Percentiles rank a stretch among this genome's conserved stretches.
Evolutionary conservation across 2,329 filamentous ascomycete species (phyloP).

Genomic region (Arthrobotrys entomopaga): DNA sequence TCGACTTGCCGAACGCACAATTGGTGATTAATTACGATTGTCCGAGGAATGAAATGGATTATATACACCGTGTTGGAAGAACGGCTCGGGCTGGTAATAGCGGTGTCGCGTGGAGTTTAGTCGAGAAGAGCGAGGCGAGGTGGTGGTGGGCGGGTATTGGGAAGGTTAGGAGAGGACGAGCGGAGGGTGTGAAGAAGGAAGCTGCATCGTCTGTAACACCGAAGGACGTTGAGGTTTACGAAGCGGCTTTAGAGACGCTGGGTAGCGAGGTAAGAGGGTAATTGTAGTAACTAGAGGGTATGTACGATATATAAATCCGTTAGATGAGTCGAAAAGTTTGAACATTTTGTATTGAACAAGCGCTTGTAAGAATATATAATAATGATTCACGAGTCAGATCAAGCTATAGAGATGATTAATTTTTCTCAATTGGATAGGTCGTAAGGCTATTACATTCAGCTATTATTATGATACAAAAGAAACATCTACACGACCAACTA

Average conservation of each 20-base stretch:
- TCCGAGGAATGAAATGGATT: conserved; percentile 80
- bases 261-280: conserved; percentile 69
- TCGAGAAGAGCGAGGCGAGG: conserved; percentile 81
- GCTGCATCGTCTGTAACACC: conserved; percentile 3
- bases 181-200: conserved; percentile 64
- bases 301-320: conserved; percentile 21
- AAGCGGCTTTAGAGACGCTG: conserved; percentile 66
- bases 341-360: neutral
- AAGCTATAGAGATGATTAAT: too few relatives aligned
- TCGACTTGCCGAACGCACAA: conserved; percentile 80
- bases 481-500: too few relatives aligned
- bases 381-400: neutral
- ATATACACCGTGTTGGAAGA: conserved; percentile 90
- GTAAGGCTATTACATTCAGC: too few relatives aligned
- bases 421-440: too few relatives aligned
- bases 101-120: conserved; percentile 86
- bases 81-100: conserved; percentile 82
- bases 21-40: conserved; percentile 96
- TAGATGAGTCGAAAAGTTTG: neutral
- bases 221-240: conserved; percentile 61
- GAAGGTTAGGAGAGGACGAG: conserved; percentile 66
- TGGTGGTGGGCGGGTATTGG: conserved; percentile 93
- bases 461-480: too few relatives aligned
- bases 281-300: neutral
- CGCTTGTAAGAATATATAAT: conserved; percentile 9